Evolutionary conservation across 1,284 basidiomycete species (phyloP), one percentile per base, ranked within the genome.

Genomic region (Filobasidium uniguttulatum): DNA sequence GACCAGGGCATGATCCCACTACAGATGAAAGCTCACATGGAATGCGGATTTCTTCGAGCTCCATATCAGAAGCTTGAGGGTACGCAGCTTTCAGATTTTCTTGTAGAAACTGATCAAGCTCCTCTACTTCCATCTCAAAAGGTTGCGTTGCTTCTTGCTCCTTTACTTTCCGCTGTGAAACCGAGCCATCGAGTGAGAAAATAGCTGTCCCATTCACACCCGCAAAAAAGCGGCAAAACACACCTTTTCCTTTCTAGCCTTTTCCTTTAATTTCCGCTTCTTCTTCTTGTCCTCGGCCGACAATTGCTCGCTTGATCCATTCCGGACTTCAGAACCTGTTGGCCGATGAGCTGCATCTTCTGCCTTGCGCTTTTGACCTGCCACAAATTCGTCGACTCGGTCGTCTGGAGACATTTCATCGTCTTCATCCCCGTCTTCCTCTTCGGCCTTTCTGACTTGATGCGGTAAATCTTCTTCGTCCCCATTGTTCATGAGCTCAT

Each of bases 1-100:
- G 17, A n/a, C 20, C 14, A 17, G 12, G 20, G 20, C 8, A 15
- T 17, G 4, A 15, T 20, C 19, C 10, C 5, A 14, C 23, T 19
- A 5, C 29, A 23, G 28, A 31, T 2, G 20, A 26, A 36, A 14
- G 54, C 61, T 34, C 30, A 61, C 62, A 48, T 5, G 62, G 59
- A 10, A 67, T 57, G 5, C 53, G 50, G 15, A 63, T 46, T 45
- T 68, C 66, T 5, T 63, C 64, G 33, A 69, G 56, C 56, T 69
- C 67, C 58, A 69, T 66, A 15, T 60, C 52, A 15, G 59, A 62
- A 6, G 62, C 59, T 8, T 60, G 54, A 2, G 63, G 60, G 47
- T 60, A 63, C 17, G 49, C 48, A 12, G 44, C 44, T 22, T 49
- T 52, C 46, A 55, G 19, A 20, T 45, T 51, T 5, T 46, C 49